Conservation (phyloP, 306 rosid species). For the Urtica urens region DNA sequence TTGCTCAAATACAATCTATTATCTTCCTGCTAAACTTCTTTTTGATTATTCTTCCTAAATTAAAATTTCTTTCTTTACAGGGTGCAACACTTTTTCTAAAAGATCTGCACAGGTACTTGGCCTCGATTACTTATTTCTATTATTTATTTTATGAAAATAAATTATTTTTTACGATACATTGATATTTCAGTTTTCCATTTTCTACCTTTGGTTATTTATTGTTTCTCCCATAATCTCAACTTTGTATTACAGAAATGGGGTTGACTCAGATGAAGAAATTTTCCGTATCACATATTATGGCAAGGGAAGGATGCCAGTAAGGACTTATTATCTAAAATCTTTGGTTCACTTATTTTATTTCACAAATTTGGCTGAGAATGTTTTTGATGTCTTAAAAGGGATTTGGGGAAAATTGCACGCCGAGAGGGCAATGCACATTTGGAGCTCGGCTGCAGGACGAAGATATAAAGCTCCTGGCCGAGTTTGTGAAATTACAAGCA, state of each 20-base stretch:
- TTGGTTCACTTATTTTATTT: not conserved
- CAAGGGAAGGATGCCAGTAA: conserved; percentile 85
- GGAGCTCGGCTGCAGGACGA: conserved; percentile 85
- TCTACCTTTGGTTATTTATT: not conserved
- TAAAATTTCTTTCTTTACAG: conserved; percentile 27
- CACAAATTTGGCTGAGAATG: not conserved
- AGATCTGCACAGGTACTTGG: conserved; percentile 72
- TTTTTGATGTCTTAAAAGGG: conserved; percentile 29
- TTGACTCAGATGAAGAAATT: conserved; percentile 68
- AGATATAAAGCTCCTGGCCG: conserved; percentile 70
- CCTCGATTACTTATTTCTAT: not conserved
- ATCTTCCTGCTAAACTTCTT: not conserved
- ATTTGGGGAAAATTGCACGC: conserved; percentile 75
- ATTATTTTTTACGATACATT: not conserved
- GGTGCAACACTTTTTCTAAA: conserved; percentile 62
- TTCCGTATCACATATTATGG: conserved; percentile 71
- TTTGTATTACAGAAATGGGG: conserved; percentile 47
- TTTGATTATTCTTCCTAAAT: conserved; percentile 4
- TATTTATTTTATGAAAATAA: not conserved
- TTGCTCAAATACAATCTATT: not conserved
- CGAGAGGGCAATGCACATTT: conserved; percentile 93
- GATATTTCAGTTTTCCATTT: not conserved
- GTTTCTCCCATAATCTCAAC: not conserved
- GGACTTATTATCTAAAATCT: not conserved
- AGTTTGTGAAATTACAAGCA: conserved; percentile 81